These are phyloP conservation scores for Paraleonurus japonicus DNA, from an alignment of 257 asterid genomes.

Conservation along the genomic window DNA sequence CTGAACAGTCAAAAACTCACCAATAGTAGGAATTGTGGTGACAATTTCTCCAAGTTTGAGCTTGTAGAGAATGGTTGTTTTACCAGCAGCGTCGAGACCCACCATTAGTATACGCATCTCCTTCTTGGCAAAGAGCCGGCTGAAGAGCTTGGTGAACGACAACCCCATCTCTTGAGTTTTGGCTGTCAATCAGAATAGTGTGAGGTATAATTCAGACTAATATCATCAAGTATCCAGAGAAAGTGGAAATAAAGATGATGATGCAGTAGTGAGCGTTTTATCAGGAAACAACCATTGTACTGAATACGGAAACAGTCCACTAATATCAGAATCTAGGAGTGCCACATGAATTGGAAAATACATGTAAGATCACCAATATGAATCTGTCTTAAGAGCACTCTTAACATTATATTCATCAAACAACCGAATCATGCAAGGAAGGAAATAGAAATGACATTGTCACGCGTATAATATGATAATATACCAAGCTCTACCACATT, in stretches of 20 bases:
- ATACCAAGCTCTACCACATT: neutral
- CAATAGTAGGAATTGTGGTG: constrained; percentile 52
- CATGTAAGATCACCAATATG: neutral
- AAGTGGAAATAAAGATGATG: neutral
- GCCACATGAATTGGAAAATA: neutral
- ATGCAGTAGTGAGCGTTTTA: neutral
- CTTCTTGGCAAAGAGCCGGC: constrained; percentile 50
- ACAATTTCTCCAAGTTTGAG: constrained; percentile 54
- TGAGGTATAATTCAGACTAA: neutral
- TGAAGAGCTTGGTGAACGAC: constrained; percentile 46
- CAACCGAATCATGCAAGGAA: neutral
- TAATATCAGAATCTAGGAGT: neutral
- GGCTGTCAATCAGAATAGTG: constrained; percentile 22
- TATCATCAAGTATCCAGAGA: neutral
- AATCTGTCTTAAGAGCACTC: neutral
- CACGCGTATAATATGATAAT: neutral
- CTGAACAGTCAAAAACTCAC: constrained; percentile 18
- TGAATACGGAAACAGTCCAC: neutral
- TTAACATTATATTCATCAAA: neutral
- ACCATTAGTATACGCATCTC: constrained; percentile 56
- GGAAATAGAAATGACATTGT: neutral
- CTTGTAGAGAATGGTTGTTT: constrained; percentile 51
- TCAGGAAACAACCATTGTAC: neutral
- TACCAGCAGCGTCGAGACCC: constrained; percentile 55
- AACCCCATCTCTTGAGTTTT: constrained; percentile 44